Evolutionary conservation across 495 filamentous ascomycete species (phyloP).

Genomic region (Xylaria scruposa): DNA sequence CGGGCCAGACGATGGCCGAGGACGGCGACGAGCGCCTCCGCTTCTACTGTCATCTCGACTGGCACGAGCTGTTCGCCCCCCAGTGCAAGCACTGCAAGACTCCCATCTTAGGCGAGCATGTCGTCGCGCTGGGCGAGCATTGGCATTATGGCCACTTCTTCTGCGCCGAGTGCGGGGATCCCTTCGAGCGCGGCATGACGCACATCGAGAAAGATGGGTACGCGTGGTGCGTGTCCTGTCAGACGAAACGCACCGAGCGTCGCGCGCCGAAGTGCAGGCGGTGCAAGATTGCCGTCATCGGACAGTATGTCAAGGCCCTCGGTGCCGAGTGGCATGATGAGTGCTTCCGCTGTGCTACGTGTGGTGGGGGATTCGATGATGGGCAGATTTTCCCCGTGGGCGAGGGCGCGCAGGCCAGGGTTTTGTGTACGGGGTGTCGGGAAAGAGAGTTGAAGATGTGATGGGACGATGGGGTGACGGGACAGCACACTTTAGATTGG

Average conservation of each 20-base stretch:
- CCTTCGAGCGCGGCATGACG: constrained; percentile 79
- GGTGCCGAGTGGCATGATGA: constrained; percentile 92
- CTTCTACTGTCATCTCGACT: constrained; percentile 98
- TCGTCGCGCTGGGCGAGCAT: constrained; percentile 89
- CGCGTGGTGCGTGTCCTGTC: constrained; percentile 94
- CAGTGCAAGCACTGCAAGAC: constrained; percentile 97
- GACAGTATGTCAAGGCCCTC: constrained; percentile 83
- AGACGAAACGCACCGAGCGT: constrained; percentile 81
- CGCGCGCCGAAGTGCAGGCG: constrained; percentile 81
- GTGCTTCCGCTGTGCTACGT: constrained; percentile 81
- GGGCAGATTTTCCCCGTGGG: constrained; percentile 62
- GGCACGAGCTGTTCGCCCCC: constrained; percentile 92
- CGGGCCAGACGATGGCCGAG: constrained; percentile 65
- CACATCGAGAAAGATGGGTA: constrained; percentile 99
- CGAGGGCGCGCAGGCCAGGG: constrained; percentile 48
- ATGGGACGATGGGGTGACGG: too few species aligned
- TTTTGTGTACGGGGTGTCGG: constrained; percentile 59
- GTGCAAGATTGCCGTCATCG: constrained; percentile 83
- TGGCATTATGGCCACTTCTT: constrained; percentile 99
- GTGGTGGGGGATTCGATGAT: constrained; percentile 59
- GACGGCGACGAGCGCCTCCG: constrained; percentile 72
- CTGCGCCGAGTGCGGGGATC: constrained; percentile 98
- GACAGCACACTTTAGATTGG: neutral
- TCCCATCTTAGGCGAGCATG: constrained; percentile 95
- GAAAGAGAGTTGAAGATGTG: constrained; percentile 58